Evolutionary conservation across 148 eudicot genomes (phyloP).

Genomic region (Rhododendron vialii): DNA sequence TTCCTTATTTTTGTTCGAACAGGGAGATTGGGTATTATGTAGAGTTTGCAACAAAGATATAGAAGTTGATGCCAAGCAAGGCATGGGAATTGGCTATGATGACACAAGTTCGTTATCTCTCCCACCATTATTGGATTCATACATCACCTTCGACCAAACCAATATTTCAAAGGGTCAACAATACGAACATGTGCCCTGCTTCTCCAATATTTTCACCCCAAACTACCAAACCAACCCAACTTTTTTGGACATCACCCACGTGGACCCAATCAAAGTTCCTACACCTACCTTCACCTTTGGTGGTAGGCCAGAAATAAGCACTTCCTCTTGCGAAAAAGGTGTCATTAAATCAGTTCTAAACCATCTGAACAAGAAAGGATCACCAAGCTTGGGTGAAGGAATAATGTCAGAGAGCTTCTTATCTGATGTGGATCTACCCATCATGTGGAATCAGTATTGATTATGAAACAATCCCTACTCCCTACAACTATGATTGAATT

Average conservation of each 20-base stretch:
- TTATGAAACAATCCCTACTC: not conserved
- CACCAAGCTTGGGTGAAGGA: conserved; percentile 46
- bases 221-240: conserved; percentile 20
- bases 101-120: conserved; percentile 32
- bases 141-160: conserved; percentile 23
- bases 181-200: conserved; percentile 46
- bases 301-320: conserved; percentile 12
- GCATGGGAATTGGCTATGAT: conserved; percentile 8
- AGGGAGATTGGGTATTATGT: conserved; percentile 49
- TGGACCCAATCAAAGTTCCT: conserved; percentile 13
- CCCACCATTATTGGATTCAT: conserved; percentile 42
- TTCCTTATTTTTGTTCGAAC: not conserved
- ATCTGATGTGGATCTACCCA: conserved; percentile 50
- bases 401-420: conserved; percentile 48
- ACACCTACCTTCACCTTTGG: conserved; percentile 4
- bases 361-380: conserved; percentile 44
- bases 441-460: conserved; percentile 52
- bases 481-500: not conserved
- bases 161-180: not conserved
- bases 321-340: conserved; percentile 36
- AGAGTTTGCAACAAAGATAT: conserved; percentile 36
- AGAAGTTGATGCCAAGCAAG: conserved; percentile 21
- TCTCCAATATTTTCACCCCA: conserved; percentile 31
- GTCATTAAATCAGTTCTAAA: conserved; percentile 46
- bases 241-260: conserved; percentile 16